These are phyloP conservation scores for Knufia petricola DNA, from an alignment of 2,329 filamentous ascomycete species.

Conservation along the genomic window DNA sequence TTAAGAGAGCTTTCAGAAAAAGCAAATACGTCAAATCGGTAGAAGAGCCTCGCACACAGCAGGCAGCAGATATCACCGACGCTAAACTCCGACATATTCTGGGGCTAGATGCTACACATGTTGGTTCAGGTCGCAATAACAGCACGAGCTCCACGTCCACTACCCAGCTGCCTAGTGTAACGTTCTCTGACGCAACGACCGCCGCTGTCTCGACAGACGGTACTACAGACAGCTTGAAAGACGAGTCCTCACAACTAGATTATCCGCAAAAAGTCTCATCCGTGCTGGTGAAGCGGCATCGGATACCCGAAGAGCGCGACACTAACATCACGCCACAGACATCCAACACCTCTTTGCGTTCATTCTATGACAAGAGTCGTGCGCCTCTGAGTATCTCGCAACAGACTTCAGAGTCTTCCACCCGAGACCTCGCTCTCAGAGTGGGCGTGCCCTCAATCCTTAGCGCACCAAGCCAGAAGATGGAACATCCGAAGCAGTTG, in stretches of 20 bases:
- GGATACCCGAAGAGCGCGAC: conserved; percentile 2
- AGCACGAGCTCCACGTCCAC: conserved; percentile 21
- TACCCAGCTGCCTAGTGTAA: conserved; percentile 12
- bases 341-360: conserved; percentile 38
- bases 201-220: conserved; percentile 16
- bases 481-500: conserved; percentile 14
- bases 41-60: background rate
- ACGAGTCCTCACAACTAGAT: background rate
- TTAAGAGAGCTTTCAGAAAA: conserved; percentile 6
- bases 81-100: conserved; percentile 20
- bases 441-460: conserved; percentile 29
- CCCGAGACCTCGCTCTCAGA: conserved; percentile 30
- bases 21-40: background rate
- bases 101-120: conserved; percentile 17
- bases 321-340: conserved; percentile 11
- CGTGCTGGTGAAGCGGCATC: conserved; percentile 16
- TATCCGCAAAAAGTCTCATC: conserved; percentile 16
- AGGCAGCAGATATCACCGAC: background rate
- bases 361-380: conserved; percentile 38
- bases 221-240: conserved; percentile 10
- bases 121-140: conserved; percentile 16
- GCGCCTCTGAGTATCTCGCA: conserved; percentile 33
- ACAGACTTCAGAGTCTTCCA: conserved; percentile 36
- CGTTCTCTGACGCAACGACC: conserved; percentile 22
- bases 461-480: conserved; percentile 19